Conservation (phyloP, 345 rosid species). For the Gossypium bickii region DNA sequence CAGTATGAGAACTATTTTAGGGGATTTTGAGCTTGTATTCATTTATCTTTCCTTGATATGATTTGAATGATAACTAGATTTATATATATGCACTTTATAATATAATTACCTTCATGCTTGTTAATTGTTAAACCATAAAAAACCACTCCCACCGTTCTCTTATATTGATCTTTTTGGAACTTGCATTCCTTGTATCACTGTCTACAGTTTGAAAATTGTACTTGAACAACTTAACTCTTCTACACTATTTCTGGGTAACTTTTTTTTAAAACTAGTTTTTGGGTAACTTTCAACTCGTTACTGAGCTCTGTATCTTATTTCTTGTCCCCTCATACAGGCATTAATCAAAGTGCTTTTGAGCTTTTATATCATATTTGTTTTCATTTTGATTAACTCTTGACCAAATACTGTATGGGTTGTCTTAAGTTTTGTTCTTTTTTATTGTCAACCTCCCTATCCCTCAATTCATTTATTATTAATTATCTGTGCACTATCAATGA, state of each 20-base stretch:
- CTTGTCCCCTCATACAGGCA: conserved; percentile 4
- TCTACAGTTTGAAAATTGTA: too few species aligned
- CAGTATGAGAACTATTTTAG: neutral
- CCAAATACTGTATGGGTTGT: neutral
- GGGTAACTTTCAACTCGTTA: neutral
- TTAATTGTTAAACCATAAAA: neutral
- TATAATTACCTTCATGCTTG: neutral
- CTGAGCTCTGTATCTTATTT: neutral
- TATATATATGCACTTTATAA: neutral
- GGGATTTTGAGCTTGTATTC: neutral
- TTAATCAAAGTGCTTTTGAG: neutral
- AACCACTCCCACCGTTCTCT: neutral
- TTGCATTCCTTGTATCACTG: neutral
- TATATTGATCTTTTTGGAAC: neutral
- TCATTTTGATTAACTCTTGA: neutral
- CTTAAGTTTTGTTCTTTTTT: neutral
- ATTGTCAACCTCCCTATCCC: neutral
- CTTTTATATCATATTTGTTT: neutral
- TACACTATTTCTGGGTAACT: too few species aligned
- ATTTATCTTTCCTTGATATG: neutral
- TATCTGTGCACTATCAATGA: too few species aligned
- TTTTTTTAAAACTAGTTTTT: too few species aligned
- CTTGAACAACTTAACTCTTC: neutral
- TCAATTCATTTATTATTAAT: too few species aligned
- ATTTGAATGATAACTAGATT: neutral